phyloP scores from a whole-genome alignment of 495 filamentous ascomycete genomes.

The Hypoxylon lenormandii region DNA sequence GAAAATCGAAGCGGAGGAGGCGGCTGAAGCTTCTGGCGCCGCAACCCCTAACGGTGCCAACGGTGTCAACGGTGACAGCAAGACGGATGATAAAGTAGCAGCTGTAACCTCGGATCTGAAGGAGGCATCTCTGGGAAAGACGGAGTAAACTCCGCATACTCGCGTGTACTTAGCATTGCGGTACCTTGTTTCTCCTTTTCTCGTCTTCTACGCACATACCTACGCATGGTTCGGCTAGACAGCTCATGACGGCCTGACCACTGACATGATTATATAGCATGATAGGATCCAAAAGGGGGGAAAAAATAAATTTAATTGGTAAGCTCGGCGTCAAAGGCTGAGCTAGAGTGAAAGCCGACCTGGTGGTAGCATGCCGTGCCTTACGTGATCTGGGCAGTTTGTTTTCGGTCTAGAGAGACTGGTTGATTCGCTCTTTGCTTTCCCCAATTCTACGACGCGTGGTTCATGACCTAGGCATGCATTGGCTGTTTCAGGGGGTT shows the following conservation, averaged over 20 bases:
- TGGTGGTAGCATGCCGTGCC: background rate
- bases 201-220: background rate
- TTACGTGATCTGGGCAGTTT: slow-evolving; percentile 34
- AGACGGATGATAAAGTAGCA: slow-evolving; percentile 55
- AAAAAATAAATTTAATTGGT: background rate
- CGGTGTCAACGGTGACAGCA: slow-evolving; percentile 56
- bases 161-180: background rate
- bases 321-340: background rate
- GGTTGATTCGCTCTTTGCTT: slow-evolving; percentile 30
- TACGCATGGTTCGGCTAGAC: background rate
- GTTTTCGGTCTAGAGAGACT: slow-evolving; percentile 37
- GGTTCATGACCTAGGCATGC: slow-evolving; percentile 1
- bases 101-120: slow-evolving; percentile 72
- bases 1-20: slow-evolving; percentile 69
- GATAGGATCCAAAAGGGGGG: background rate
- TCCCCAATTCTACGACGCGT: slow-evolving; percentile 1
- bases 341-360: background rate
- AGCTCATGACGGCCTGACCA: background rate
- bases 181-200: background rate
- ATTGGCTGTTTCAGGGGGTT: slow-evolving; percentile 13
- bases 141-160: slow-evolving; percentile 58
- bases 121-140: slow-evolving; percentile 74
- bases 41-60: slow-evolving; percentile 56
- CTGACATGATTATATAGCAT: slow-evolving; percentile 9
- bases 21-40: slow-evolving; percentile 52